Base-by-base conservation (phyloP, 257 asterid genomes). In the Linderniella brevidens region DNA sequence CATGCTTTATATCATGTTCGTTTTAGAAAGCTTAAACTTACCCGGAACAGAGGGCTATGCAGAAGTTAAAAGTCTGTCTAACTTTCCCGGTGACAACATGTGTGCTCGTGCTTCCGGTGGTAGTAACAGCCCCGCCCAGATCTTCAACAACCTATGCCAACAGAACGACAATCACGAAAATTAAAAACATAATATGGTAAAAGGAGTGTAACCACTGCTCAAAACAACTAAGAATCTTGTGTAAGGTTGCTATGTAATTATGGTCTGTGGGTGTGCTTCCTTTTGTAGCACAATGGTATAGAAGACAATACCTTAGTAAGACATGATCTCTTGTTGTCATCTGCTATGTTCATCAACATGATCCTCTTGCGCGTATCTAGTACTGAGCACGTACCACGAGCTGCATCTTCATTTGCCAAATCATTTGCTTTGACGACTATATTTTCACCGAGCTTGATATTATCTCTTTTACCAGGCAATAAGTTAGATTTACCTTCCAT, bases 1-100 rank as follows among this genome's bases (percentile, higher is more conserved):
- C 15, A 20, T 37, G 37, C 41, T 18, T 11, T 1, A 37, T 10
- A 39, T 10, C n/a, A 39, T 39, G 43, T 13, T 43, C 5, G 48
- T 16, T 13, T 13, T 43, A 15, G 17, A 18, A 48, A 41, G 51
- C 40, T 66, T 48, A 41, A 50, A 52, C 93, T 65, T 57, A 83
- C 97, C 95, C 97, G 60, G 97, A 84, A 69, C 95, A 78, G 70
- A 88, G 88, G 58, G 92, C 95, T 10, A 64, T 69, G 68, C 95
- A 88, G 71, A 88, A 83, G 56, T 88, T 84, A 37, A 72, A 58
- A 10, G 97, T 88, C 68, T 54, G 65, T 57, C 97, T 75, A 55
- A 66, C 92, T 80, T 78, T 70, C 56, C 95, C 92, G 0, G 97
- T 73, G 62, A 83, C 71, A 19, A 88, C 66, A 61, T 88, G 97